Evolutionary conservation across 805 yeast genomes (phyloP).

Genomic region (Komagataella pastoris): DNA sequence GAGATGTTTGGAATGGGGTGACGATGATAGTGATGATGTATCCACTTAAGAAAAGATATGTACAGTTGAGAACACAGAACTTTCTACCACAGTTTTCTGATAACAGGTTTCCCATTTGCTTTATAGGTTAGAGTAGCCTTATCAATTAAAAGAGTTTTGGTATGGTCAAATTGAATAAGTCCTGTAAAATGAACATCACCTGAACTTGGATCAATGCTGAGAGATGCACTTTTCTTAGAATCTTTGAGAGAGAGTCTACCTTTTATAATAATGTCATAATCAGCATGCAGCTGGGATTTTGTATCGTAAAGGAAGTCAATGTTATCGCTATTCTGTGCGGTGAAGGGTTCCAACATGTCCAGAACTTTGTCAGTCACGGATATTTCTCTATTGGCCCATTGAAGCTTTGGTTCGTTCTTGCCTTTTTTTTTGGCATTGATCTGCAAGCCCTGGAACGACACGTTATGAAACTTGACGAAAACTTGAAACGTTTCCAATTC

Average conservation of each 20-base stretch:
- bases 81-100: conserved; percentile 16
- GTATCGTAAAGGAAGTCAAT: conserved; percentile 9
- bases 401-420: conserved; percentile 1
- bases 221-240: background rate
- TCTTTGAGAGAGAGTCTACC: conserved; percentile 14
- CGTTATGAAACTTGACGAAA: conserved; percentile 14
- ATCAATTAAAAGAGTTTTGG: conserved; percentile 16
- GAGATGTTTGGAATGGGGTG: conserved; percentile 20
- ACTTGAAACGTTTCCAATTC: conserved; percentile 16
- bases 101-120: conserved; percentile 12
- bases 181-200: conserved; percentile 19
- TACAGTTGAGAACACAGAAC: background rate
- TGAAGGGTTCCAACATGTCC: conserved; percentile 16
- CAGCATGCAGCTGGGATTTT: conserved; percentile 10
- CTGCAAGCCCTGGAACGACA: conserved; percentile 17
- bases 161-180: conserved; percentile 22
- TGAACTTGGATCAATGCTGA: background rate
- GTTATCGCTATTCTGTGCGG: conserved; percentile 6
- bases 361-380: conserved; percentile 2
- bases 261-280: conserved; percentile 16
- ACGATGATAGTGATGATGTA: conserved; percentile 9
- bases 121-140: conserved; percentile 13
- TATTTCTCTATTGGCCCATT: conserved; percentile 5
- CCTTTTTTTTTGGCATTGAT: conserved; percentile 8
- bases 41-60: background rate